Percentiles rank a stretch among this genome's conserved stretches.
Evolutionary conservation across 139 green algal genomes (phyloP).

Genomic region (Micractinium sp.): DNA sequence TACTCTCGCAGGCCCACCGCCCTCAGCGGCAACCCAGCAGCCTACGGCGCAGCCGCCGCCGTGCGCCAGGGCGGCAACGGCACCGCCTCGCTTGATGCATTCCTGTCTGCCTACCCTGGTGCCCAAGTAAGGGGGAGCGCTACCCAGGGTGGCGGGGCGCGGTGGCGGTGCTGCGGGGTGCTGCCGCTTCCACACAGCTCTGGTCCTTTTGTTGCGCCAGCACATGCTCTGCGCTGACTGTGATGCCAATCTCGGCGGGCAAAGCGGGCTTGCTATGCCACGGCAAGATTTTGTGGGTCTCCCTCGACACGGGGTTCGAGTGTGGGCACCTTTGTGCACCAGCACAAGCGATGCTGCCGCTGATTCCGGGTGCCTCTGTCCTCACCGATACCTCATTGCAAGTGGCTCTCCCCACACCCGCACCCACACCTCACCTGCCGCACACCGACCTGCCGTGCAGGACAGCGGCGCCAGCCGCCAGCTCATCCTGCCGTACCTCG

Average conservation of each 20-base stretch:
- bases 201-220: too few relatives aligned
- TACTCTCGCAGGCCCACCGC: background rate
- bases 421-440: background rate
- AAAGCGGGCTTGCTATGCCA: background rate
- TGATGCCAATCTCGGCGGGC: background rate
- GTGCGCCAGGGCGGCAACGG: background rate
- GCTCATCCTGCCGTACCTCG: constrained; percentile 21
- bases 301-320: too few relatives aligned
- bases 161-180: background rate
- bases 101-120: constrained; percentile 29
- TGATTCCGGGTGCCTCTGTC: too few relatives aligned
- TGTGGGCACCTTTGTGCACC: too few relatives aligned
- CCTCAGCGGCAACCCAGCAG: constrained; percentile 14
- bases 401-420: background rate
- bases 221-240: too few relatives aligned
- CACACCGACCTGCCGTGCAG: background rate
- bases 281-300: too few relatives aligned
- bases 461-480: constrained; percentile 11
- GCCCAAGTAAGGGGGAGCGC: background rate
- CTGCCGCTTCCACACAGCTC: background rate
- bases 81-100: constrained; percentile 14
- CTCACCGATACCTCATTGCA: background rate
- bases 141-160: background rate
- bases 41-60: background rate
- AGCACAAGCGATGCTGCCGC: too few relatives aligned